phyloP scores from a whole-genome alignment of 345 rosid species.

The Ricinus communis region DNA sequence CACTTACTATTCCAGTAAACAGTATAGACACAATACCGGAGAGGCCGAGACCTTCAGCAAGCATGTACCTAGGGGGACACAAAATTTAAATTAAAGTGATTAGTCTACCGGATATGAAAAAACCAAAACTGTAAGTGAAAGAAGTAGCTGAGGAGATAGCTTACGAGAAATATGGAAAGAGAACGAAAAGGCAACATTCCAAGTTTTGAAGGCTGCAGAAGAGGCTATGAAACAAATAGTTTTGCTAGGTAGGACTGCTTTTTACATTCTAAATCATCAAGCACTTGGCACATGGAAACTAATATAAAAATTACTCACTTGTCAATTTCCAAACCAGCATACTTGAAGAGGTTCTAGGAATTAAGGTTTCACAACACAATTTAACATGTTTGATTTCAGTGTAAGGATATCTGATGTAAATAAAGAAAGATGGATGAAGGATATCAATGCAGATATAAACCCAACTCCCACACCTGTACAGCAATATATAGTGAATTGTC shows the following conservation, averaged over 20 bases:
- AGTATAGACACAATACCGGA: conserved; percentile 97
- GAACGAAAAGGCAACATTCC: conserved; percentile 97
- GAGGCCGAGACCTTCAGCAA: conserved; percentile 98
- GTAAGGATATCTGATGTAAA: not conserved
- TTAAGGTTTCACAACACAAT: conserved; percentile 59
- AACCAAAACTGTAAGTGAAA: conserved; percentile 9
- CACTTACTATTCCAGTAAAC: conserved; percentile 94
- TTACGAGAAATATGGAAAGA: conserved; percentile 96
- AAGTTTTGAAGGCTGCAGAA: conserved; percentile 91
- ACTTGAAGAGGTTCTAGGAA: conserved; percentile 85
- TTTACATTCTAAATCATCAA: conserved; percentile 2
- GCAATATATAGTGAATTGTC: conserved; percentile 24
- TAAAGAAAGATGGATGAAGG: conserved; percentile 45
- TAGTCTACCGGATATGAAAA: not conserved
- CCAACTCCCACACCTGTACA: conserved; percentile 96
- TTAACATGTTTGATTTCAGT: conserved; percentile 16
- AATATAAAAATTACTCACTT: conserved; percentile 58
- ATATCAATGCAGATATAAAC: conserved; percentile 93
- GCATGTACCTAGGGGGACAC: conserved; percentile 74
- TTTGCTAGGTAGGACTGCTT: conserved; percentile 13
- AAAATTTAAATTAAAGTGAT: conserved; percentile 9
- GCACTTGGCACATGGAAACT: conserved; percentile 7
- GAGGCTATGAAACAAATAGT: conserved; percentile 12
- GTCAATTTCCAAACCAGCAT: conserved; percentile 96
- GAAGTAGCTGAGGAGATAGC: conserved; percentile 23